These are phyloP conservation scores for Emergomyces orientalis DNA, from an alignment of 2,329 filamentous ascomycete genomes.

Conservation along the genomic window DNA sequence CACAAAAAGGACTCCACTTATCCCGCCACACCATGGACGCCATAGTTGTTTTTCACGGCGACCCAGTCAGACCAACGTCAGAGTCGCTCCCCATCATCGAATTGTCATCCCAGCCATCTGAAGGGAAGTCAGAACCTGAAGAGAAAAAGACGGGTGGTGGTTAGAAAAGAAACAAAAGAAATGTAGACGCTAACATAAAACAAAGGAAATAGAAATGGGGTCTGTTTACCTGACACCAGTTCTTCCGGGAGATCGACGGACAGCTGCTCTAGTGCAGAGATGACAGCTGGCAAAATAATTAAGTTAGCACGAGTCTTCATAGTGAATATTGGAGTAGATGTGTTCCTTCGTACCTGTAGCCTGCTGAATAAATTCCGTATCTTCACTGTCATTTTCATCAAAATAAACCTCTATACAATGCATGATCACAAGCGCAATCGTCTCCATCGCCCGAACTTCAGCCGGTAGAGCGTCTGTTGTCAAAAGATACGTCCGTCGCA, in stretches of 20 bases:
- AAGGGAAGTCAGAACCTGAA: conserved; percentile 34
- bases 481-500: conserved; percentile 26
- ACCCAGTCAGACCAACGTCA: conserved; percentile 30
- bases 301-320: conserved; percentile 10
- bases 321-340: background rate
- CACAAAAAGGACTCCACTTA: background rate
- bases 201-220: background rate
- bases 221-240: conserved; percentile 31
- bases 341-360: conserved; percentile 26
- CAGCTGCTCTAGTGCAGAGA: conserved; percentile 28
- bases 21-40: background rate
- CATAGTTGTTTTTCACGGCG: conserved; percentile 22
- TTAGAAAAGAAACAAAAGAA: conserved; percentile 16
- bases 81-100: conserved; percentile 35
- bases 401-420: conserved; percentile 34
- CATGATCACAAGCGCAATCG: conserved; percentile 30
- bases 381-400: conserved; percentile 27
- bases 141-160: conserved; percentile 16
- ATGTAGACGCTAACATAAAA: conserved; percentile 1
- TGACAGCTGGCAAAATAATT: conserved; percentile 21
- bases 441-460: conserved; percentile 30
- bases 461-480: conserved; percentile 18
- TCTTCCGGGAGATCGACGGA: conserved; percentile 32
- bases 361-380: conserved; percentile 25
- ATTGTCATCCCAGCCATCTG: conserved; percentile 37